Evolutionary conservation across 2,329 filamentous ascomycete genomes (phyloP).

Genomic region (Penicillium sp.): DNA sequence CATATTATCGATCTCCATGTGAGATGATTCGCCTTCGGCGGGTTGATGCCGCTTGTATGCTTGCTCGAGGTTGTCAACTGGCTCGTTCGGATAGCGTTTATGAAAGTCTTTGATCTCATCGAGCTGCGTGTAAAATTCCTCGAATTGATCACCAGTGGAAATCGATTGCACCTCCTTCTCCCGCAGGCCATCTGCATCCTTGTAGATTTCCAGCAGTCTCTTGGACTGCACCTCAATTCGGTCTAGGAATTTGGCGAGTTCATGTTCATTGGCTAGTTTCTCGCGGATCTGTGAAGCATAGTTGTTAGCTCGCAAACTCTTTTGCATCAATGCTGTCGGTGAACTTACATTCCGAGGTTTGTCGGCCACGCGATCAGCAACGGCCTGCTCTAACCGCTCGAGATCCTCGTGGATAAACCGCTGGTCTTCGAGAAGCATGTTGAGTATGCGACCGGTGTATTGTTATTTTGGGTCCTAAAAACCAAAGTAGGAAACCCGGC

Average conservation of each 20-base stretch:
- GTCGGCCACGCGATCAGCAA: conserved; percentile 83
- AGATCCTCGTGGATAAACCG: conserved; percentile 93
- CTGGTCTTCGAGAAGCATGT: conserved; percentile 87
- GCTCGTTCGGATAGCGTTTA: conserved; percentile 87
- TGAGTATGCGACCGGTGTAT: conserved; percentile 13
- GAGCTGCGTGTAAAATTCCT: conserved; percentile 86
- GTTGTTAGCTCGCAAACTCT: not conserved
- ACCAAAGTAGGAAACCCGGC: not conserved
- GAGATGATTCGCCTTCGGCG: conserved; percentile 63
- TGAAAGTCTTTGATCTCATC: conserved; percentile 83
- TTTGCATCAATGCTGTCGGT: not conserved
- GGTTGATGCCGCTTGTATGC: conserved; percentile 75
- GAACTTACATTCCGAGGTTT: conserved; percentile 79
- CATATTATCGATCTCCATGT: conserved; percentile 77
- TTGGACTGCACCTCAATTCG: conserved; percentile 85
- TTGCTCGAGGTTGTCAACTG: conserved; percentile 89
- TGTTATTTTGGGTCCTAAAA: not conserved
- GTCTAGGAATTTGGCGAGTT: conserved; percentile 80
- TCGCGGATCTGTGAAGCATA: conserved; percentile 70
- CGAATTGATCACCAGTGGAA: conserved; percentile 80
- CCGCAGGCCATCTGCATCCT: conserved; percentile 70
- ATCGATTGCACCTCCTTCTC: conserved; percentile 81
- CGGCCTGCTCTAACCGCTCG: conserved; percentile 90
- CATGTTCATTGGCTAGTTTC: conserved; percentile 85
- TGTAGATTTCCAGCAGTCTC: conserved; percentile 79